Evolutionary conservation across 768 basidiomycete genomes (phyloP), one percentile per base, ranked within the genome.

Genomic region (Cystoderma amianthinum): DNA sequence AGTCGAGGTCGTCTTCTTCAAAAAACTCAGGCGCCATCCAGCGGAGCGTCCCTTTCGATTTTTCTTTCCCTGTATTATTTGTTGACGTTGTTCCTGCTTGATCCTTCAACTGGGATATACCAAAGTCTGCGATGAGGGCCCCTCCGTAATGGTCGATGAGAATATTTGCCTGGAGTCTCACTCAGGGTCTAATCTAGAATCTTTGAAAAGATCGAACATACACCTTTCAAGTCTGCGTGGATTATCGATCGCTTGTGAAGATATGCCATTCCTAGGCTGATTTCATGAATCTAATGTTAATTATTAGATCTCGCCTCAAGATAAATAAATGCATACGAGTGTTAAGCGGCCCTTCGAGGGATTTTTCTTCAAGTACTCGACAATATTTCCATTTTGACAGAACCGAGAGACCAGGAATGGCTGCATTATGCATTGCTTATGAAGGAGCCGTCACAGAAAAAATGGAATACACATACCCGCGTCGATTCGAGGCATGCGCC

Each of bases 21-120:
- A 61, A 48, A 38, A 52, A 20, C 70, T 60, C 46, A 46, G 78
- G 48, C 63, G 74, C 55, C 84, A 85, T 63, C 69, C 76, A 42
- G 74, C 52, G 52, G 7, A 56, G 47, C 5, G 58, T 58, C 9
- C 56, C 58, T 9, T 48, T 45, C 15, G 49, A 44, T 39, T 15
- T 50, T 42, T 17, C 46, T 30, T 16, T 46, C 44, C 13, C 39
- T 42, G 24, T 43, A 41, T 20, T 48, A 44, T 25, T 51, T 36
- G 21, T 47, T 42, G 21, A 53, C 35, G 24, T 48, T 46, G 53
- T 51, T 5, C 52, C 47, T 5, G 53, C 47, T 50, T 56, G 51
- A 41, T 50, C 55, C 39, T 65, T 48, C 25, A 70, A 54, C 38
- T 59, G 61, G 12, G 70, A 65, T 35, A 74, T 59, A 20, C 72